Evolutionary conservation across 2,329 filamentous ascomycete species (phyloP).

Genomic region (Orbilia javanica): DNA sequence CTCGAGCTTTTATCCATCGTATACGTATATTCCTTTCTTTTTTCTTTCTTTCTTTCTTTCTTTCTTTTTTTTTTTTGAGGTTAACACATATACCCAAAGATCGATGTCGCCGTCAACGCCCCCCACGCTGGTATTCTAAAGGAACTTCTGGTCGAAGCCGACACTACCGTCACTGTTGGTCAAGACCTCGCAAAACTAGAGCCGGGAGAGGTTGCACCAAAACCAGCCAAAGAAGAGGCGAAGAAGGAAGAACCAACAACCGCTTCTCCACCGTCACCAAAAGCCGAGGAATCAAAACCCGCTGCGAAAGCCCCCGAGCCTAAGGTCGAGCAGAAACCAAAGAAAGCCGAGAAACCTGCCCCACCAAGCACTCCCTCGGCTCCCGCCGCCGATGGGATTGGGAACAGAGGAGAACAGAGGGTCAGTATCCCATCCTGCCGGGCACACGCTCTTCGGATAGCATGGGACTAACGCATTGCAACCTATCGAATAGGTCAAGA

Average conservation of each 20-base stretch:
- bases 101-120: constrained; percentile 96
- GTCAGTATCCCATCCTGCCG: constrained; percentile 55
- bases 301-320: constrained; percentile 60
- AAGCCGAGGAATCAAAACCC: constrained; percentile 59
- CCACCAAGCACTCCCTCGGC: constrained; percentile 61
- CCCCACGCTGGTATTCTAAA: constrained; percentile 90
- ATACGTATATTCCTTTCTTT: too few species aligned
- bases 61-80: not conserved
- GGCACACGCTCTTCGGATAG: not conserved
- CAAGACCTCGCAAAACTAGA: constrained; percentile 91
- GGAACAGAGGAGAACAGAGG: constrained; percentile 63
- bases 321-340: constrained; percentile 65
- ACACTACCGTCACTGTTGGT: constrained; percentile 93
- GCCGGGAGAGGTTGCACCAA: constrained; percentile 72
- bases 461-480: not conserved
- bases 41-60: too few species aligned
- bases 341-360: constrained; percentile 64
- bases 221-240: constrained; percentile 69
- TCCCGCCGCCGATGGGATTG: constrained; percentile 58
- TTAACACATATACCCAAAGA: constrained; percentile 71
- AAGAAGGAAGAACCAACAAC: constrained; percentile 64
- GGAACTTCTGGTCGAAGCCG: constrained; percentile 90
- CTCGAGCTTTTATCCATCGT: too few species aligned
- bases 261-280: constrained; percentile 58
- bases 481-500: constrained; percentile 82